Evolutionary conservation across 2,329 filamentous ascomycete genomes (phyloP).

Genomic region (Elsinoe fawcettii): DNA sequence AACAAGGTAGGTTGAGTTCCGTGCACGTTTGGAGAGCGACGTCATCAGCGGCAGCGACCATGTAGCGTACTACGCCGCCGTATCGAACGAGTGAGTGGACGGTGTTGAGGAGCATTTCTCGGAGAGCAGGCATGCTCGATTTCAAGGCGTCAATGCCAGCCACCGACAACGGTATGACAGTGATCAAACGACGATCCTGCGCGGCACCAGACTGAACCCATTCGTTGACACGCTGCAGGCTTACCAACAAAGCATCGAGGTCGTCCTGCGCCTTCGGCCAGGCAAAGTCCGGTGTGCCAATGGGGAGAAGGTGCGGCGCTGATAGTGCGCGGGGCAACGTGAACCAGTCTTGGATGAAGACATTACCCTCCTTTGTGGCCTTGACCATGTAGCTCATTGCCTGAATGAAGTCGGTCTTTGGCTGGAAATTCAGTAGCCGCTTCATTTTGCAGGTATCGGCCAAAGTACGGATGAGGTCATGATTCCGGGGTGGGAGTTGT

Average conservation of each 20-base stretch:
- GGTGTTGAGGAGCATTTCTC: not conserved
- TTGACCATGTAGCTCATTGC: conserved; percentile 4
- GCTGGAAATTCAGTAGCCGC: not conserved
- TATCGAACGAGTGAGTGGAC: not conserved
- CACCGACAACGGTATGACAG: not conserved
- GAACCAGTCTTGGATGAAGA: not conserved
- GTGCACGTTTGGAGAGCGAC: not conserved
- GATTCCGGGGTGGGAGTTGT: not conserved
- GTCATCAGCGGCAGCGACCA: conserved; percentile 25
- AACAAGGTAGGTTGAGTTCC: not conserved
- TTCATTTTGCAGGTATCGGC: conserved; percentile 7
- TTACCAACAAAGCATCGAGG: not conserved
- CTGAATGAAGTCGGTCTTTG: not conserved
- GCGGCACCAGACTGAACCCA: not conserved
- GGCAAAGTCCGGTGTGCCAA: not conserved
- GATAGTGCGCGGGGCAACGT: not conserved
- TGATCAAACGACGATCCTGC: not conserved
- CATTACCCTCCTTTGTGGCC: not conserved
- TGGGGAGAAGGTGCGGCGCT: not conserved
- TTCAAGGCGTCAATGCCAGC: not conserved
- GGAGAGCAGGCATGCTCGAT: not conserved
- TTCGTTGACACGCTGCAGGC: not conserved
- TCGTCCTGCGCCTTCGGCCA: not conserved
- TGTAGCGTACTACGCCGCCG: conserved; percentile 22
- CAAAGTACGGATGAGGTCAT: not conserved